Evolutionary conservation across 495 filamentous ascomycete species (phyloP), one percentile per base, ranked within the genome.

Genomic region (Penicillium taxi): DNA sequence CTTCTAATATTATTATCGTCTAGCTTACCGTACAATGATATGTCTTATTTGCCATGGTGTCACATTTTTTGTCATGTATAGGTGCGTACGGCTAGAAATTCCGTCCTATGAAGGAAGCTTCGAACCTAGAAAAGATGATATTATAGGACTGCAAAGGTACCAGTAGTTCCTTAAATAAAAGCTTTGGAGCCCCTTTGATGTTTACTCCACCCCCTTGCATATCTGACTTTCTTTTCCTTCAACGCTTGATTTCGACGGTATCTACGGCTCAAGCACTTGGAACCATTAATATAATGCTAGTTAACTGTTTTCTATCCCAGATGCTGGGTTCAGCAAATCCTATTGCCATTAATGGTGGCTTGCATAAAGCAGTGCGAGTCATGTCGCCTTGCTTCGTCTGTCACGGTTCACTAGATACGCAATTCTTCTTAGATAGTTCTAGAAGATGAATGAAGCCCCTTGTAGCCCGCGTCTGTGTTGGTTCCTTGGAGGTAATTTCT

Each of bases 381-480:
- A 27, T 35, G 45, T 52, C 36, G 17, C 51, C 51, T 55, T 55
- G 44, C 51, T 42, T 55, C 13, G 18, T 32, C 30, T 6, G 26
- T 48, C 39, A 44, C 51, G 44, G 35, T 25, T 48, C 27, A 35
- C 51, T 35, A 44, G 41, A 43, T 52, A 44, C 35, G n/a, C n/a
- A n/a, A n/a, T n/a, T n/a, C n/a, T n/a, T n/a, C n/a, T n/a, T n/a
- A n/a, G n/a, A n/a, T n/a, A n/a, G n/a, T n/a, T n/a, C n/a, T n/a
- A n/a, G n/a, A n/a, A n/a, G n/a, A n/a, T n/a, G n/a, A n/a, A n/a
- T n/a, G 11, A 35, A 26, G 18, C 15, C n/a, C 31, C 14, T 28
- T 13, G 37, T 44, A 33, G 39, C 41, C 17, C 38, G 42, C 39
- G 43, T 29, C 39, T 39, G 43, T 45, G 33, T 41, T 34, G 8